Conservation (phyloP, 2,329 filamentous ascomycete genomes). For the Epicoccum nigrum region DNA sequence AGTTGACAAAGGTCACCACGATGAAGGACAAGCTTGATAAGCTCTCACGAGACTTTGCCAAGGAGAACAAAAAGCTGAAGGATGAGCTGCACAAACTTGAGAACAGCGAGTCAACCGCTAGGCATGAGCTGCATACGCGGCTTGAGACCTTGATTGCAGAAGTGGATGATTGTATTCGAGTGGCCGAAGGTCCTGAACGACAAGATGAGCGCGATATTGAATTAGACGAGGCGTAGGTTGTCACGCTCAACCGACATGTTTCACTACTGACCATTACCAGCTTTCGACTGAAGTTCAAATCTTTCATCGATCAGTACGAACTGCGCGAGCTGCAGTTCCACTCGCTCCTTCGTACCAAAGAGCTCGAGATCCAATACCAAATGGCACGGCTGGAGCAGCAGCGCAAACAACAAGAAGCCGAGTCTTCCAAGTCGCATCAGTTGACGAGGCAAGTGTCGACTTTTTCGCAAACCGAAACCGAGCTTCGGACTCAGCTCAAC, state of each 20-base stretch:
- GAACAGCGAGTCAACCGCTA: constrained; percentile 82
- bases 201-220: constrained; percentile 84
- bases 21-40: constrained; percentile 98
- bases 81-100: constrained; percentile 88
- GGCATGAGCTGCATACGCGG: constrained; percentile 82
- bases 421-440: constrained; percentile 79
- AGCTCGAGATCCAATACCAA: constrained; percentile 92
- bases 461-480: constrained; percentile 94
- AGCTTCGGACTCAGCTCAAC: constrained; percentile 92
- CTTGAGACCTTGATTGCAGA: constrained; percentile 81
- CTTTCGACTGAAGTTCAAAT: constrained; percentile 82
- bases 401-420: constrained; percentile 83
- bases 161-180: constrained; percentile 85
- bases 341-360: constrained; percentile 88
- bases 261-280: constrained; percentile 40
- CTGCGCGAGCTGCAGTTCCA: constrained; percentile 93
- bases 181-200: constrained; percentile 77
- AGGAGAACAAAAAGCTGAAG: constrained; percentile 98
- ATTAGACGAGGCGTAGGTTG: constrained; percentile 82
- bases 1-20: constrained; percentile 86
- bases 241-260: not conserved
- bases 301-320: constrained; percentile 95
- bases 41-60: constrained; percentile 88
- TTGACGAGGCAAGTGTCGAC: constrained; percentile 91
- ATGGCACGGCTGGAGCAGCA: constrained; percentile 88